These are phyloP conservation scores for Cyberlindnera euphorbiae DNA, from an alignment of 805 yeast species.

Conservation along the genomic window DNA sequence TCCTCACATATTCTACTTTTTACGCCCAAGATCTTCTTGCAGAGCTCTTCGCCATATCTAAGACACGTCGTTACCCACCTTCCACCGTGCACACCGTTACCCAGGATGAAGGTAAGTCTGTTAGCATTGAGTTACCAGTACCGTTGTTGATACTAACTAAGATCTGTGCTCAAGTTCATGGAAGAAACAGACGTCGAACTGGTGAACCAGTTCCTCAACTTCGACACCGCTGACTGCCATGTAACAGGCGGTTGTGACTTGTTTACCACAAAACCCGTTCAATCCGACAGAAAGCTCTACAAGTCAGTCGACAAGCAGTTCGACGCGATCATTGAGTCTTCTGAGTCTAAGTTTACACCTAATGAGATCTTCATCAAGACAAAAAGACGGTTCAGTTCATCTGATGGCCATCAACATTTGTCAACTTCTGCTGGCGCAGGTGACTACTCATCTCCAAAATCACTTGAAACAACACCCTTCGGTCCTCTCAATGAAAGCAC, in stretches of 20 bases:
- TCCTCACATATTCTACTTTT: too few species aligned
- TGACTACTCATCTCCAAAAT: slow-evolving; percentile 13
- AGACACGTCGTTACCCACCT: too few species aligned
- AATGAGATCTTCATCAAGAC: slow-evolving; percentile 35
- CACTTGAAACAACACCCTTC: slow-evolving; percentile 54
- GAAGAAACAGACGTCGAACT: slow-evolving; percentile 92
- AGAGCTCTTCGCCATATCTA: too few species aligned
- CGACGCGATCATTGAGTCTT: slow-evolving; percentile 39
- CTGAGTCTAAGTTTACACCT: slow-evolving; percentile 17
- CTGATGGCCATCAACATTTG: slow-evolving; percentile 9
- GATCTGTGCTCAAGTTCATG: too few species aligned
- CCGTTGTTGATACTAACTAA: too few species aligned
- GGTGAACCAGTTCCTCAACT: slow-evolving; percentile 79
- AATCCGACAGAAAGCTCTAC: slow-evolving; percentile 83
- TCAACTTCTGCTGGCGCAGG: slow-evolving; percentile 12
- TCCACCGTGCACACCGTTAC: too few species aligned
- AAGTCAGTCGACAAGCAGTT: slow-evolving; percentile 82
- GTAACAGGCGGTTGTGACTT: slow-evolving; percentile 89
- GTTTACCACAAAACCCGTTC: slow-evolving; percentile 90
- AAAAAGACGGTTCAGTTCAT: slow-evolving; percentile 34
- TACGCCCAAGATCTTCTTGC: too few species aligned
- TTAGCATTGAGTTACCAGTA: too few species aligned
- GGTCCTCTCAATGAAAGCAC: slow-evolving; percentile 88
- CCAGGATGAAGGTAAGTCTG: not conserved
- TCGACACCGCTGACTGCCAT: slow-evolving; percentile 68